These are phyloP conservation scores for Saccharomycopsis sp. DNA, from an alignment of 805 yeast species.

Conservation along the genomic window DNA sequence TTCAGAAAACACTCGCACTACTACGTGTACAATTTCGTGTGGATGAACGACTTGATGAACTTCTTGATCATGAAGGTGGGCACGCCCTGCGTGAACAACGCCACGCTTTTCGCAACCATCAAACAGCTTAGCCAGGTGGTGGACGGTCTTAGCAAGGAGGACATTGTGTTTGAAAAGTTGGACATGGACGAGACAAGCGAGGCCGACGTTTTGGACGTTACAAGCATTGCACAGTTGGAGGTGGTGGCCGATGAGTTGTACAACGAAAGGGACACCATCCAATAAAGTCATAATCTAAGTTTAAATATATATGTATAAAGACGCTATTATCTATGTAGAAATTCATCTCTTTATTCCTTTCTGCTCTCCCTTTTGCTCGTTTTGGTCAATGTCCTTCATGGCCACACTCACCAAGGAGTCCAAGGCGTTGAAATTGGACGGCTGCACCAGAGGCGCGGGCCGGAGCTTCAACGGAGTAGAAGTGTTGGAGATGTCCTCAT, in stretches of 20 bases:
- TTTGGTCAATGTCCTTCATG: background rate
- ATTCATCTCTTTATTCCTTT: background rate
- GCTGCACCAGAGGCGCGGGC: background rate
- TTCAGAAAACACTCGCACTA: conserved; percentile 79
- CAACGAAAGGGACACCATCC: no score
- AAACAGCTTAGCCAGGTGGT: conserved; percentile 6
- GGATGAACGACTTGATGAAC: conserved; percentile 66
- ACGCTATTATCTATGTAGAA: no score
- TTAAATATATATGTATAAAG: no score
- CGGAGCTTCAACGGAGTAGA: background rate
- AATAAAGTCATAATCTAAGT: no score
- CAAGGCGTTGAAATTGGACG: background rate
- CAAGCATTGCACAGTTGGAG: conserved; percentile 12
- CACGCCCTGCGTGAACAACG: conserved; percentile 30
- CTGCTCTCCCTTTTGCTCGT: background rate
- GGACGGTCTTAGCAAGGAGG: conserved; percentile 1
- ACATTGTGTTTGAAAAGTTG: conserved; percentile 17
- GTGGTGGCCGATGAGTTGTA: conserved; percentile 17
- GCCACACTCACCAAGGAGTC: conserved; percentile 2
- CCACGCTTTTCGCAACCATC: background rate
- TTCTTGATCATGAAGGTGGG: conserved; percentile 57
- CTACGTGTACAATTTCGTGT: conserved; percentile 70
- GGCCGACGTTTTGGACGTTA: conserved; percentile 7
- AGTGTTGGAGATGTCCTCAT: background rate
- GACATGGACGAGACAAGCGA: conserved; percentile 9